Percentiles rank a stretch among this genome's conserved stretches.
phyloP scores from a whole-genome alignment of 23 red algal species.

The Pyropia haitanensis region DNA sequence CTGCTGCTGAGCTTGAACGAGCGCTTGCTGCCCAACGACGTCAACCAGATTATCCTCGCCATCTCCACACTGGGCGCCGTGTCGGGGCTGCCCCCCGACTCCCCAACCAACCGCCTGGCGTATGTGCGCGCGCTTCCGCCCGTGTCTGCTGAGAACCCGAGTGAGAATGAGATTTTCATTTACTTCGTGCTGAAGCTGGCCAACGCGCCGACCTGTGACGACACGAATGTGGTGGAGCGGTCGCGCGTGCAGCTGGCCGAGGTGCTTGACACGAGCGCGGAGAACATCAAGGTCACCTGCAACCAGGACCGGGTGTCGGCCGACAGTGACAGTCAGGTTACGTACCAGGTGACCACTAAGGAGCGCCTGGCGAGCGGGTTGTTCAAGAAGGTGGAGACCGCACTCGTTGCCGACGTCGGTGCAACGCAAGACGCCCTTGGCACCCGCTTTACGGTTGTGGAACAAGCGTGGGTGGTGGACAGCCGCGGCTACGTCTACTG shows the following conservation, averaged over 20 bases:
- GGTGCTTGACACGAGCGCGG: slow-evolving; percentile 1
- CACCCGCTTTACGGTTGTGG: slow-evolving; percentile 8
- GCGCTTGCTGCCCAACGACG: slow-evolving; percentile 16
- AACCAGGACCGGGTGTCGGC: too few species aligned
- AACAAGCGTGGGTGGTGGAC: slow-evolving; percentile 52
- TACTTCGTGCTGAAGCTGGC: slow-evolving; percentile 12
- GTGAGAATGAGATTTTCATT: slow-evolving; percentile 14
- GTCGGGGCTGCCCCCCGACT: background rate
- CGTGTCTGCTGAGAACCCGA: slow-evolving; percentile 7
- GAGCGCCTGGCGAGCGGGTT: slow-evolving; percentile 20
- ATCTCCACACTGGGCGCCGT: background rate
- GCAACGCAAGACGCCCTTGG: background rate
- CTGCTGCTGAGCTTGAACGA: slow-evolving; percentile 38
- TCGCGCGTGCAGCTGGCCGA: background rate
- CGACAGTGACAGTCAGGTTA: too few species aligned
- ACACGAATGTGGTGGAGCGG: slow-evolving; percentile 7
- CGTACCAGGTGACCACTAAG: background rate
- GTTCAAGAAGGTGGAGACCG: slow-evolving; percentile 22
- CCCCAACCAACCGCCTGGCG: slow-evolving; percentile 13
- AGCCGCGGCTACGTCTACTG: slow-evolving; percentile 33
- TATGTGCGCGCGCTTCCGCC: slow-evolving; percentile 38
- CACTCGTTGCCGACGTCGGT: background rate
- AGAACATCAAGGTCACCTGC: too few species aligned
- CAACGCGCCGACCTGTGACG: background rate
- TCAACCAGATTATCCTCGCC: slow-evolving; percentile 19